Evolutionary conservation across 169 alveolate genomes (phyloP), one percentile per base, ranked within the genome.

Genomic region (Prorocentrum cordatum): DNA sequence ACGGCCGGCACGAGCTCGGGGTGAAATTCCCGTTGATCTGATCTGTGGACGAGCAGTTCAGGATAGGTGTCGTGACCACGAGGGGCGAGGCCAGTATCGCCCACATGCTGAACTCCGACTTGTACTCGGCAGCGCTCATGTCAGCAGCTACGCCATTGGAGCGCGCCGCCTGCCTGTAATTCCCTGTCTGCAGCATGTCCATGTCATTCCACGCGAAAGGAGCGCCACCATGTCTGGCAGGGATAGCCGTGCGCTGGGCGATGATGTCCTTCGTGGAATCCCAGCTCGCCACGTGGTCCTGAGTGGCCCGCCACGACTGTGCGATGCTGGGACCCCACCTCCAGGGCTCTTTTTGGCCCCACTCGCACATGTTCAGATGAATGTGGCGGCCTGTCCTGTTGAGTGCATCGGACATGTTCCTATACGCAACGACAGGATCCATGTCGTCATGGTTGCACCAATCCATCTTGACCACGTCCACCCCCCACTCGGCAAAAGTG

Each of bases 391-490:
- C 80, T 0, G 80, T 82, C 5, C n/a, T 36, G 32, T 82, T 82
- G 39, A 82, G 36, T 7, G 61, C 80, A 26, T 64, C 27, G 29
- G 91, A 82, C 39, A 82, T 62, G n/a, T 31, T 58, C 20, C 80
- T 64, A 70, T 82, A 82, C 32, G 91, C 54, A 16, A 36, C 70
- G 39, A 62, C 38, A 7, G 91, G 91, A 20, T 82, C 70, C 91
- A 82, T 82, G 0, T 80, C 91, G 10, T 82, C 80, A 3, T 54
- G 61, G 59, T 36, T 29, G 22, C 91, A 82, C 91, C 91, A 82
- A n/a, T 82, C 91, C 91, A 82, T 82, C 68, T 82, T 82, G 42
- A 82, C 91, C 77, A 82, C 91, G 35, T 82, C 91, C 36, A 82
- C 91, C 2, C 80, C 91, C 91, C 79, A 82, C 59, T 82, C 91